These are phyloP conservation scores for Krasilnikovozyma curviuscula DNA, from an alignment of 768 basidiomycete genomes.

Conservation along the genomic window DNA sequence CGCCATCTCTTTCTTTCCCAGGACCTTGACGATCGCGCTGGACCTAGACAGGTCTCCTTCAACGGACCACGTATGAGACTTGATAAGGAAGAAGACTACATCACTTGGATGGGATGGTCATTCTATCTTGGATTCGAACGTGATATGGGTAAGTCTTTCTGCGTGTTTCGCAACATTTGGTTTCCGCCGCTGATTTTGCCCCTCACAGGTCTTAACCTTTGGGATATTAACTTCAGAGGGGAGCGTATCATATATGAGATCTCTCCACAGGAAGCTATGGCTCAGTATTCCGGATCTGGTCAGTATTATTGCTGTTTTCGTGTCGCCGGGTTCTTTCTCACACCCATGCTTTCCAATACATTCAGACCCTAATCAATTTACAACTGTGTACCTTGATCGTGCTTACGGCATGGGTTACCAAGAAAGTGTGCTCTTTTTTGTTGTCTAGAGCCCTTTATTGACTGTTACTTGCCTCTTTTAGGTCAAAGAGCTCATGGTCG, in stretches of 20 bases:
- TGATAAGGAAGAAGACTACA: conserved; percentile 34
- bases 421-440: not conserved
- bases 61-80: conserved; percentile 41
- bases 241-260: conserved; percentile 19
- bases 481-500: conserved; percentile 20
- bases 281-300: conserved; percentile 12
- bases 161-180: conserved; percentile 15
- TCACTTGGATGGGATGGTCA: conserved; percentile 51
- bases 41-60: conserved; percentile 42
- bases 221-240: conserved; percentile 19
- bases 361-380: conserved; percentile 41
- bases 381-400: conserved; percentile 44
- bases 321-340: not conserved
- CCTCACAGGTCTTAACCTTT: conserved; percentile 17
- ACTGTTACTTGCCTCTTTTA: conserved; percentile 22
- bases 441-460: conserved; percentile 5
- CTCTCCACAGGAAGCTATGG: conserved; percentile 19
- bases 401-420: conserved; percentile 38
- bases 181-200: too few relatives aligned
- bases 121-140: conserved; percentile 19
- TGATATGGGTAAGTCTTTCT: conserved; percentile 30
- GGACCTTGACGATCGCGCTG: conserved; percentile 46
- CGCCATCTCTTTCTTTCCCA: too few relatives aligned
- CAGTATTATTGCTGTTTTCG: not conserved
- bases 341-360: conserved; percentile 27